phyloP scores from a whole-genome alignment of 2,329 filamentous ascomycete species.

The Neophaeococcomyces mojaviensis region DNA sequence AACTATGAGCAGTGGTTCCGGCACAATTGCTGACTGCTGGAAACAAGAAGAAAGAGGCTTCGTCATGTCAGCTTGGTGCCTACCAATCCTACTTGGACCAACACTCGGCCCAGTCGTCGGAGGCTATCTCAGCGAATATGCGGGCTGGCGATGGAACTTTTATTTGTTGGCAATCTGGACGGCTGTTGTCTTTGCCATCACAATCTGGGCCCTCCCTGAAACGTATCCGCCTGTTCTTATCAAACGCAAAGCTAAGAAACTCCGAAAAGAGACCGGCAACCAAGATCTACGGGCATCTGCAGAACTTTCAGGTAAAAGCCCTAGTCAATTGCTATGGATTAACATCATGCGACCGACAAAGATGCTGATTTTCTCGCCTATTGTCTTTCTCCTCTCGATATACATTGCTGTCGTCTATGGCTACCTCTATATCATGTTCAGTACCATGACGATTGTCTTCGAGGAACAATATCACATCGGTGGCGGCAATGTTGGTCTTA shows the following conservation, averaged over 20 bases:
- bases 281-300: conserved; percentile 66
- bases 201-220: conserved; percentile 83
- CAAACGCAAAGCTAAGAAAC: conserved; percentile 59
- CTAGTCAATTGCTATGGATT: conserved; percentile 61
- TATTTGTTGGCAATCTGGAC: conserved; percentile 78
- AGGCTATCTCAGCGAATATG: conserved; percentile 63
- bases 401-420: conserved; percentile 76
- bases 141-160: conserved; percentile 77
- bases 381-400: conserved; percentile 73
- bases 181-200: conserved; percentile 61
- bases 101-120: conserved; percentile 59
- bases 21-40: conserved; percentile 79
- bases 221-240: conserved; percentile 80
- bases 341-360: conserved; percentile 80
- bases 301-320: conserved; percentile 65
- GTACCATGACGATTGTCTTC: conserved; percentile 58
- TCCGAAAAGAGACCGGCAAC: conserved; percentile 63
- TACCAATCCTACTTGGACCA: conserved; percentile 51
- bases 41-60: conserved; percentile 74
- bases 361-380: conserved; percentile 74
- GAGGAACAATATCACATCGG: conserved; percentile 70
- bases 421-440: conserved; percentile 49
- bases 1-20: conserved; percentile 49
- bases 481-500: conserved; percentile 51
- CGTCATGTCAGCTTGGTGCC: conserved; percentile 75